Percentiles rank a stretch among this genome's conserved stretches.
These are phyloP conservation scores for Candida sp. DNA, from an alignment of 1,139 yeast genomes.

Conservation along the genomic window DNA sequence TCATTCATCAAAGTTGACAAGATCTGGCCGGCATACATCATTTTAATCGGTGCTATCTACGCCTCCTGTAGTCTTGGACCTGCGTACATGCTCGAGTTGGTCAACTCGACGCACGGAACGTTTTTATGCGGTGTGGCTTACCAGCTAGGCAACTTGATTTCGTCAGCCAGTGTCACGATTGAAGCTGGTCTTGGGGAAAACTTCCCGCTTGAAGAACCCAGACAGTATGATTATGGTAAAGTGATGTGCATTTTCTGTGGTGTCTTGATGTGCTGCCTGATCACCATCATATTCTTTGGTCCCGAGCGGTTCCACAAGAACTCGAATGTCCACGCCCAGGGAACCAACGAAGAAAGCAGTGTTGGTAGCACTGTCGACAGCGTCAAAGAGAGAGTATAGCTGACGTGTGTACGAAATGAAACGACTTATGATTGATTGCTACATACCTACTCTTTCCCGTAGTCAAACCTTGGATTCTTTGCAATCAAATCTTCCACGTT, in stretches of 20 bases:
- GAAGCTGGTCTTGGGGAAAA: slow-evolving; percentile 36
- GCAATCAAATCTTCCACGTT: too few species aligned
- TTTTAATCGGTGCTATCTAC: slow-evolving; percentile 31
- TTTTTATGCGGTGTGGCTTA: slow-evolving; percentile 42
- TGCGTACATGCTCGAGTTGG: slow-evolving; percentile 38
- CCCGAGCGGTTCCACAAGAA: slow-evolving; percentile 33
- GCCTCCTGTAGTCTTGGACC: slow-evolving; percentile 46
- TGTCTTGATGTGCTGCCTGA: slow-evolving; percentile 35
- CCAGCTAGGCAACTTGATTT: slow-evolving; percentile 43
- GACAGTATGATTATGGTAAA: slow-evolving; percentile 36
- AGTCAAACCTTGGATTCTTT: too few species aligned
- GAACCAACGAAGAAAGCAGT: neutral
- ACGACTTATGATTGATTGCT: too few species aligned
- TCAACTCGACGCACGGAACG: slow-evolving; percentile 38
- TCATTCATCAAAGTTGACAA: slow-evolving; percentile 32
- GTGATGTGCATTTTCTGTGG: slow-evolving; percentile 46
- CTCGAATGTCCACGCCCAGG: slow-evolving; percentile 2
- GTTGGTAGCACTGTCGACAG: neutral
- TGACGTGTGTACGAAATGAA: too few species aligned
- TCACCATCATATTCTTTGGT: slow-evolving; percentile 31
- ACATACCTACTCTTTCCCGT: too few species aligned
- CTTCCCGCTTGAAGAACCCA: slow-evolving; percentile 29
- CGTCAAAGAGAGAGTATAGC: slow-evolving; percentile 2
- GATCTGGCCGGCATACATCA: slow-evolving; percentile 30
- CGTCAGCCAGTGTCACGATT: slow-evolving; percentile 41